Conservation (phyloP, 2,329 filamentous ascomycete species). For the Cryphonectria japonica region DNA sequence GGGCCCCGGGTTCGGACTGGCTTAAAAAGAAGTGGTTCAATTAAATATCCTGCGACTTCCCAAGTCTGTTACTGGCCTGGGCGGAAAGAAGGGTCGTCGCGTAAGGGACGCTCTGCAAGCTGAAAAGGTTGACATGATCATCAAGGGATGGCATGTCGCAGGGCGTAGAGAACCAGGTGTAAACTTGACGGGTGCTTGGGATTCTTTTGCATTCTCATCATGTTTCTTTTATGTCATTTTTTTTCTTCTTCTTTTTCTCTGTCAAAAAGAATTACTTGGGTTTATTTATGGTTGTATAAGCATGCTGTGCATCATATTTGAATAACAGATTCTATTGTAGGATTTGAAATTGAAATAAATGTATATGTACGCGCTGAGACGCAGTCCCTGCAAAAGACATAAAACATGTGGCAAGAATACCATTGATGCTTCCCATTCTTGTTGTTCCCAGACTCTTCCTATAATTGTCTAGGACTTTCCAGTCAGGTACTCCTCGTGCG, state of each 20-base stretch:
- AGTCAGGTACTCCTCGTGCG: conserved; percentile 23
- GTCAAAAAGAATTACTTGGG: too few relatives aligned
- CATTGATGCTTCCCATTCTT: background rate
- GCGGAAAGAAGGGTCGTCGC: background rate
- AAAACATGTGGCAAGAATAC: background rate
- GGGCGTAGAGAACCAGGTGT: background rate
- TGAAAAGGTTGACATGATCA: background rate
- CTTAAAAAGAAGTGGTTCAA: background rate
- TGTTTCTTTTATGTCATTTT: too few relatives aligned
- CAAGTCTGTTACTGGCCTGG: background rate
- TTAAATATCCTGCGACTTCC: background rate
- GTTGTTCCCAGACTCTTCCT: background rate
- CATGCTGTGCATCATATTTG: background rate
- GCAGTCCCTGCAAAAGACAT: background rate
- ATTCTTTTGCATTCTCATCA: background rate
- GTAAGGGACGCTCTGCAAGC: conserved; percentile 2
- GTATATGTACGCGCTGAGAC: background rate
- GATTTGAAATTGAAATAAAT: background rate
- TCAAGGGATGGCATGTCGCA: background rate
- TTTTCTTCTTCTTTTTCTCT: background rate
- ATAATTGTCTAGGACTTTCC: conserved; percentile 15
- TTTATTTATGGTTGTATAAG: too few relatives aligned
- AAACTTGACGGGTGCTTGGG: background rate
- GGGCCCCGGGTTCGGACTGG: background rate
- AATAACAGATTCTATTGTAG: background rate